Percentiles rank a stretch among this genome's conserved stretches.
Conservation (phyloP, 805 yeast genomes). For the Maudiozyma bulderi region DNA sequence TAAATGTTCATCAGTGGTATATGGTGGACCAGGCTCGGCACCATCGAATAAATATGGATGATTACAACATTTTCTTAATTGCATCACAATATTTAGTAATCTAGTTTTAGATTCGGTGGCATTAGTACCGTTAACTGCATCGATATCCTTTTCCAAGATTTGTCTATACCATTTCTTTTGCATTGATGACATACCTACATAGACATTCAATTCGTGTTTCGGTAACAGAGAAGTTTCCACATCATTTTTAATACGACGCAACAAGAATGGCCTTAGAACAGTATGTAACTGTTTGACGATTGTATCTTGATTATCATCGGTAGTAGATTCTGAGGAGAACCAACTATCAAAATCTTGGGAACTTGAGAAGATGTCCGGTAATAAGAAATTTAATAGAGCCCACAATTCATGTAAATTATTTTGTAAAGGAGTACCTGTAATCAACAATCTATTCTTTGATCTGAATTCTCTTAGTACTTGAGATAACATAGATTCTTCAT, state of each 20-base stretch:
- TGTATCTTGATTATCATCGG: conserved; percentile 37
- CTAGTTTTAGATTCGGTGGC: conserved; percentile 72
- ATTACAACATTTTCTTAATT: conserved; percentile 73
- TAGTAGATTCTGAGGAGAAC: conserved; percentile 41
- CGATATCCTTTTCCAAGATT: conserved; percentile 68
- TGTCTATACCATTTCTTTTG: conserved; percentile 72
- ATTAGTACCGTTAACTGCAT: conserved; percentile 72
- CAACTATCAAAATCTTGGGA: conserved; percentile 69
- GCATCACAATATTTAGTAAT: conserved; percentile 73
- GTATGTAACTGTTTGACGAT: conserved; percentile 64
- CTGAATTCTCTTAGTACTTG: conserved; percentile 68
- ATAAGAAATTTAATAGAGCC: conserved; percentile 67
- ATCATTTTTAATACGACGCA: conserved; percentile 69
- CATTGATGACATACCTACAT: conserved; percentile 67
- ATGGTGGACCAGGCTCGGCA: conserved; percentile 86
- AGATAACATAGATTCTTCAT: conserved; percentile 62
- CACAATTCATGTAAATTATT: conserved; percentile 73
- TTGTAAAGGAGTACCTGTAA: conserved; percentile 79
- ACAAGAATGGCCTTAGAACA: conserved; percentile 62
- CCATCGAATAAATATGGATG: conserved; percentile 82
- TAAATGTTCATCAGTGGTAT: conserved; percentile 75
- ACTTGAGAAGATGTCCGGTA: conserved; percentile 73
- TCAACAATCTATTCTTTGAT: conserved; percentile 57
- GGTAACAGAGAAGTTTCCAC: conserved; percentile 72
- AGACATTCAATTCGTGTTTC: conserved; percentile 65